phyloP scores from a whole-genome alignment of 2,329 filamentous ascomycete species.

The Mycosphaerella sp. region DNA sequence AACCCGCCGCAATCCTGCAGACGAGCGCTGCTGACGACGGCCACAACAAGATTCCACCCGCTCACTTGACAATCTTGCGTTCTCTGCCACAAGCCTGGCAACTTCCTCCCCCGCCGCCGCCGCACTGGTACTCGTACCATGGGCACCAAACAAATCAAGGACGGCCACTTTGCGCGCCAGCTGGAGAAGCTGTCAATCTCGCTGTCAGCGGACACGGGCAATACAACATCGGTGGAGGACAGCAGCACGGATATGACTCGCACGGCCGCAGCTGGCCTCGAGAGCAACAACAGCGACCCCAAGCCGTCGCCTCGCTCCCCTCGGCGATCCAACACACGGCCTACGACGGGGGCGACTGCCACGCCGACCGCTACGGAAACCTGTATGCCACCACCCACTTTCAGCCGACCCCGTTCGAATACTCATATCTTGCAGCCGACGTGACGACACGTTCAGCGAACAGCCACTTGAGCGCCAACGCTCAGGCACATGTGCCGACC shows the following conservation, averaged over 20 bases:
- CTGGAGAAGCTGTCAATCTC: conserved; percentile 4
- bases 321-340: not conserved
- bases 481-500: not conserved
- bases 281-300: not conserved
- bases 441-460: not conserved
- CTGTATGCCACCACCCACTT: not conserved
- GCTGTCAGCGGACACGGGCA: not conserved
- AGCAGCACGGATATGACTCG: not conserved
- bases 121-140: no score
- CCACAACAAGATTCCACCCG: no score
- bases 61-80: no score
- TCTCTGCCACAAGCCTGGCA: no score
- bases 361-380: not conserved
- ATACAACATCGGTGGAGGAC: not conserved
- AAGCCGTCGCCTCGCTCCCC: not conserved
- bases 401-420: not conserved
- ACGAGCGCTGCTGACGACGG: no score
- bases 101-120: no score
- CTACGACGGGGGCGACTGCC: not conserved
- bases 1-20: no score
- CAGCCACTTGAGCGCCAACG: not conserved
- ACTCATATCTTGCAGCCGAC: conserved; percentile 2
- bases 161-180: not conserved
- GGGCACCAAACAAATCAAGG: not conserved
- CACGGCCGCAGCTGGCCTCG: not conserved